phyloP scores from a whole-genome alignment of 768 basidiomycete genomes.

The Amyloporia xantha region DNA sequence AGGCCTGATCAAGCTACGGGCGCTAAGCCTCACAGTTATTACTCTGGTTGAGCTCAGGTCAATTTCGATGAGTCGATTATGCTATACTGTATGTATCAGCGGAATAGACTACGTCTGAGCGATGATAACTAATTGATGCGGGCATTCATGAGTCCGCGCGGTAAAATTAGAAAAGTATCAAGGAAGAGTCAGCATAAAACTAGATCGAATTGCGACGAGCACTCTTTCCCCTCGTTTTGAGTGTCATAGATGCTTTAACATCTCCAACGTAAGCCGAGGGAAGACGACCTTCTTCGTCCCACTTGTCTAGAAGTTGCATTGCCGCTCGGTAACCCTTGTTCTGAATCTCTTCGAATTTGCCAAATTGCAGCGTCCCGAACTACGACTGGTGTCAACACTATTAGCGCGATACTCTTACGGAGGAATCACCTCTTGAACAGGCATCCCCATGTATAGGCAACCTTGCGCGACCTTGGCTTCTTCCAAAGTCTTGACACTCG shows the following conservation, averaged over 20 bases:
- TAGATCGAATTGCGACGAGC: constrained; percentile 70
- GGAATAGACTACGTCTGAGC: too few species aligned
- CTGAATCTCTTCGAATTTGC: constrained; percentile 84
- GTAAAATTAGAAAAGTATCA: background rate
- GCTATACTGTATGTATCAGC: too few species aligned
- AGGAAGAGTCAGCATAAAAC: background rate
- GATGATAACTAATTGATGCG: background rate
- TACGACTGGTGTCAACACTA: constrained; percentile 22
- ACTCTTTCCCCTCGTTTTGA: constrained; percentile 67
- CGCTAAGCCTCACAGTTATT: too few species aligned
- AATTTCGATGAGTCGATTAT: too few species aligned
- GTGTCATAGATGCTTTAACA: constrained; percentile 35
- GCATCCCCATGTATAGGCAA: constrained; percentile 91
- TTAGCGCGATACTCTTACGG: background rate
- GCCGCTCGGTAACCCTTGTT: constrained; percentile 75
- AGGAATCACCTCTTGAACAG: constrained; percentile 72
- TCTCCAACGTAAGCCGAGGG: constrained; percentile 68
- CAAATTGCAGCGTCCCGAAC: constrained; percentile 90
- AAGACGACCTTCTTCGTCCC: constrained; percentile 80
- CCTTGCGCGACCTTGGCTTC: constrained; percentile 89
- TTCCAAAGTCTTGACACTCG: constrained; percentile 90
- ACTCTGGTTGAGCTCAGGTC: too few species aligned
- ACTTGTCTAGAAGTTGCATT: constrained; percentile 60
- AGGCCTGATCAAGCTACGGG: too few species aligned
- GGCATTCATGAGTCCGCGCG: background rate